Evolutionary conservation across 495 filamentous ascomycete genomes (phyloP), one percentile per base, ranked within the genome.

Genomic region (Podospora pseudopauciseta): DNA sequence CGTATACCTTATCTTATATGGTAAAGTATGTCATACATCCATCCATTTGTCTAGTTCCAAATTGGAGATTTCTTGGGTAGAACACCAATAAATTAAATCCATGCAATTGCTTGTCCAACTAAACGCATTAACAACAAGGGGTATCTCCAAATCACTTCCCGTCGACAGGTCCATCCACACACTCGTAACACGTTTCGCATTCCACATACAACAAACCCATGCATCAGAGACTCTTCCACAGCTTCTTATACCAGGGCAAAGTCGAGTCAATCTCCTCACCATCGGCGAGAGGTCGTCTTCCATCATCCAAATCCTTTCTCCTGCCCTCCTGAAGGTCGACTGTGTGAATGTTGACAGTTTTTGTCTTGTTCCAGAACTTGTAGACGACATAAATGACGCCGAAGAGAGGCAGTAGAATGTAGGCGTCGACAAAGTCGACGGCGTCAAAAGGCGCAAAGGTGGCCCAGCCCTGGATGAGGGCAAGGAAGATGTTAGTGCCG

Each of bases 371-470:
- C 71, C 80, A 79, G 6, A 89, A 63, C 72, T 90, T 91, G 66
- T 86, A 90, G 0, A 74, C 82, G 2, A 86, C 28, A 60, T 83
- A 86, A 60, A 91, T 86, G 6, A 90, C 65, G 9, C 80, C 79
- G 68, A 90, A 92, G 0, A 92, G 81, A 3, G 88, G 88, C 20
- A 92, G 70, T 5, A 91, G 74, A 67, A 92, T 87, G 72, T 92
- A 92, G 26, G 85, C 87, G 63, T 89, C 85, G 15, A 92, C 86
- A 71, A 92, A 90, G 26, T 82, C 80, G 2, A 82, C 83, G 2
- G 82, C 83, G 54, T 82, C 82, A 66, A 87, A 91, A 0, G 88
- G 88, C 1, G 78, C 74, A 18, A 85, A 76, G n/a, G 76, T 81
- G 13, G 78, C 72, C 82, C 78, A 85, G n/a, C 87, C 87, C 75